Percentiles rank a stretch among this genome's conserved stretches.
These are phyloP conservation scores for Salix suchowensis DNA, from an alignment of 345 rosid species.

Conservation along the genomic window DNA sequence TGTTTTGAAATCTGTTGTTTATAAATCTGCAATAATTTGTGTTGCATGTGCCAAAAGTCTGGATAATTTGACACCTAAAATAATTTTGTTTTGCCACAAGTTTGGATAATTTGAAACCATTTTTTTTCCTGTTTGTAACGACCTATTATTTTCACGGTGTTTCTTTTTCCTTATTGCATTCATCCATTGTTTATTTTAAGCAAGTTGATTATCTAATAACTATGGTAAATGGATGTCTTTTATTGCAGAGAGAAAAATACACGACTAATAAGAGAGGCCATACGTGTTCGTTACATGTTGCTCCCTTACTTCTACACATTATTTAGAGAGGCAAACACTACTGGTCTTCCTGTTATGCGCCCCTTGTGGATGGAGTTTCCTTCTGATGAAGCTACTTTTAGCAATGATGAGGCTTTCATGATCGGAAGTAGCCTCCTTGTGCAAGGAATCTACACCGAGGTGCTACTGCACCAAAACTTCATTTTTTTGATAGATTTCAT, in stretches of 20 bases:
- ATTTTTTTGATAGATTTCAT: slow-evolving; percentile 2
- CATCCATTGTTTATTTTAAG: background rate
- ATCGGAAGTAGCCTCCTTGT: slow-evolving; percentile 85
- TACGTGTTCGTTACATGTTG: slow-evolving; percentile 73
- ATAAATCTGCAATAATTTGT: background rate
- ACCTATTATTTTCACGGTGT: background rate
- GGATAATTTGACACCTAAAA: background rate
- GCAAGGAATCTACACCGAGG: slow-evolving; percentile 91
- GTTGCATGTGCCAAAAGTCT: background rate
- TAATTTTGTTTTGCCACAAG: too few species aligned
- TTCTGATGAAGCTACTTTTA: slow-evolving; percentile 72
- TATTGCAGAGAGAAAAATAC: slow-evolving; percentile 74
- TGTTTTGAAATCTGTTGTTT: background rate
- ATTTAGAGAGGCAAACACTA: slow-evolving; percentile 89
- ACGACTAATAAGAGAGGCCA: slow-evolving; percentile 81
- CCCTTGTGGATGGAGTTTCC: slow-evolving; percentile 99
- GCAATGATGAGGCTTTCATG: slow-evolving; percentile 95
- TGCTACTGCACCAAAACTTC: slow-evolving; percentile 18
- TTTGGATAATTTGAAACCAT: too few species aligned
- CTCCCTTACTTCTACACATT: slow-evolving; percentile 93
- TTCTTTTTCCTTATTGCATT: background rate
- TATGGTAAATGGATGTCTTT: slow-evolving; percentile 5
- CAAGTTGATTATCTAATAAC: background rate
- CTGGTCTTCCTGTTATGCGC: slow-evolving; percentile 78
- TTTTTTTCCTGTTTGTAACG: background rate